Conservation (phyloP, 1,284 basidiomycete genomes). For the Pseudozyma tsukubaensis region DNA sequence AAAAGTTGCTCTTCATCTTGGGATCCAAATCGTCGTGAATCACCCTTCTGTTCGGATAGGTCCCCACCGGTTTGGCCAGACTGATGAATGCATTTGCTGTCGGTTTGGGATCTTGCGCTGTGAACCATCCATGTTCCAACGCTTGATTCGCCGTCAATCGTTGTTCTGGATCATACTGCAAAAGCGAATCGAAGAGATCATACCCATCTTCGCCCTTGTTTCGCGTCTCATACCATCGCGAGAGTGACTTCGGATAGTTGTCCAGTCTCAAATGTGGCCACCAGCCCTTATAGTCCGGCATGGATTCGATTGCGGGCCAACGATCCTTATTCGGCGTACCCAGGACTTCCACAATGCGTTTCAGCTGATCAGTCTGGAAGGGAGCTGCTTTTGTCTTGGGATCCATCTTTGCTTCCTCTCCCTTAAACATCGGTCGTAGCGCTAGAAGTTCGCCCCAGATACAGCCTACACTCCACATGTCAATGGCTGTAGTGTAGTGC, state of each 20-base stretch:
- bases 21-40: conserved; percentile 72
- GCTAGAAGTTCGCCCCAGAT: conserved; percentile 95
- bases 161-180: conserved; percentile 85
- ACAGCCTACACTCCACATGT: conserved; percentile 98
- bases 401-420: conserved; percentile 96
- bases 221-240: conserved; percentile 81
- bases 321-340: conserved; percentile 86
- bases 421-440: conserved; percentile 96
- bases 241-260: conserved; percentile 75
- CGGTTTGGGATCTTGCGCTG: conserved; percentile 69
- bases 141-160: conserved; percentile 85
- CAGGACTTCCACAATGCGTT: conserved; percentile 93
- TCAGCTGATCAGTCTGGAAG: conserved; percentile 79
- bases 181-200: conserved; percentile 58
- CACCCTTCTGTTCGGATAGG: conserved; percentile 71
- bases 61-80: conserved; percentile 69
- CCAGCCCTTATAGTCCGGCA: conserved; percentile 80
- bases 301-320: conserved; percentile 89
- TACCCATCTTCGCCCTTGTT: conserved; percentile 70
- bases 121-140: conserved; percentile 77
- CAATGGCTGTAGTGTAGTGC: conserved; percentile 95
- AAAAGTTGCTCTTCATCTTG: conserved; percentile 63
- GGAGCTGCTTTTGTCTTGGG: conserved; percentile 64
- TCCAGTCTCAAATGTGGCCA: conserved; percentile 56
- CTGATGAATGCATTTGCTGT: conserved; percentile 65